Conservation (phyloP, 768 basidiomycete species). For the Lactarius sanguifluus region DNA sequence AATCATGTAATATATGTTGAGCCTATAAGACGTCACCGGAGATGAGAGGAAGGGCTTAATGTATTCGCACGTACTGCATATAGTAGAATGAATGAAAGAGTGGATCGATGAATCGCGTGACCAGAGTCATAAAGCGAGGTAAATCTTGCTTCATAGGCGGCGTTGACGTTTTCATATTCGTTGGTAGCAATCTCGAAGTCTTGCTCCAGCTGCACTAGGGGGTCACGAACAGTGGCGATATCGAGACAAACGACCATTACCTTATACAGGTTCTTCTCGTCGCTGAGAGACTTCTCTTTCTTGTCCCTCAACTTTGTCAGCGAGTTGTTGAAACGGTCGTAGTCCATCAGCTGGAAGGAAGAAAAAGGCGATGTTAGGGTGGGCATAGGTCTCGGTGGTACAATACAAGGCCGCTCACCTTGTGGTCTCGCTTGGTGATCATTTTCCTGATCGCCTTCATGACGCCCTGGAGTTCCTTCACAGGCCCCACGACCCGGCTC, state of each 20-base stretch:
- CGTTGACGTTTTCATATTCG: slow-evolving; percentile 94
- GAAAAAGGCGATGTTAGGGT: neutral
- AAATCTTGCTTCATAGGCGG: slow-evolving; percentile 87
- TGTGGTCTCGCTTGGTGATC: slow-evolving; percentile 95
- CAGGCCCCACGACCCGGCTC: slow-evolving; percentile 76
- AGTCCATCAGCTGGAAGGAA: slow-evolving; percentile 74
- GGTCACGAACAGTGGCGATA: neutral
- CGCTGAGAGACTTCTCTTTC: slow-evolving; percentile 93
- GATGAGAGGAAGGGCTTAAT: neutral
- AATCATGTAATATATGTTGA: slow-evolving; percentile 92
- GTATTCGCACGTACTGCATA: slow-evolving; percentile 78
- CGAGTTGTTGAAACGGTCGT: slow-evolving; percentile 94
- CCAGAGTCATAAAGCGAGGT: slow-evolving; percentile 86
- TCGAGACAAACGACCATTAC: slow-evolving; percentile 41
- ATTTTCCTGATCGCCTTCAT: slow-evolving; percentile 91
- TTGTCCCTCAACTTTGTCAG: slow-evolving; percentile 95
- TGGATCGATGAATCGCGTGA: slow-evolving; percentile 90
- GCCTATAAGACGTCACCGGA: slow-evolving; percentile 42
- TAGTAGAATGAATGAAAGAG: slow-evolving; percentile 99
- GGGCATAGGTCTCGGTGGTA: neutral
- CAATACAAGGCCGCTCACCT: slow-evolving; percentile 47
- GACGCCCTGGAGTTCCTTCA: slow-evolving; percentile 84
- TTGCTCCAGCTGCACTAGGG: slow-evolving; percentile 72
- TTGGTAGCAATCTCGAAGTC: slow-evolving; percentile 90
- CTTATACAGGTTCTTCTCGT: slow-evolving; percentile 98